Percentiles rank a stretch among this genome's conserved stretches.
phyloP scores from a whole-genome alignment of 257 asterid genomes.

The Petunia axillaris region DNA sequence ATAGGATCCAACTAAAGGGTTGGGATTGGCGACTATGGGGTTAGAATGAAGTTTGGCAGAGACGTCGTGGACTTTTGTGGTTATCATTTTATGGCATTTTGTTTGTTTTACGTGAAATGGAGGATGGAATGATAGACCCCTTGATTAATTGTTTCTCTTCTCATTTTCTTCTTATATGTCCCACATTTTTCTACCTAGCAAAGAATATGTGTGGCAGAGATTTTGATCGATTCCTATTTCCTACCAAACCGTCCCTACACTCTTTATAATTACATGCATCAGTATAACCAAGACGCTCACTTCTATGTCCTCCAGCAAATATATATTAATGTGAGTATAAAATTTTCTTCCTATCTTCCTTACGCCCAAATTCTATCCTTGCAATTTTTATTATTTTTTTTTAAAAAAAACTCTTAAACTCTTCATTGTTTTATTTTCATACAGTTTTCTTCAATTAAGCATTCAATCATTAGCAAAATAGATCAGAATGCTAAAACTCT shows the following conservation, averaged over 20 bases:
- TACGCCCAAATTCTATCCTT: neutral
- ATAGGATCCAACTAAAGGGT: conserved; percentile 51
- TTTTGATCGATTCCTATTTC: conserved; percentile 1
- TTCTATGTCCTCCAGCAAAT: neutral
- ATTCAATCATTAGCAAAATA: neutral
- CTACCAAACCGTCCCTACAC: conserved; percentile 32
- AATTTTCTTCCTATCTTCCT: neutral
- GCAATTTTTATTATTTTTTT: too few species aligned
- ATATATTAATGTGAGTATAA: neutral
- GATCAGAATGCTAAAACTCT: too few species aligned
- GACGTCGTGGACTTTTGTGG: conserved; percentile 43
- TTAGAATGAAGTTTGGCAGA: conserved; percentile 55
- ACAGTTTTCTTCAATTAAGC: neutral
- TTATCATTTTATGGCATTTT: conserved; percentile 26
- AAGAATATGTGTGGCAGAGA: conserved; percentile 28
- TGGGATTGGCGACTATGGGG: conserved; percentile 37
- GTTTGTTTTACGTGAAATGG: conserved; percentile 26
- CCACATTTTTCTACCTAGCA: conserved; percentile 27
- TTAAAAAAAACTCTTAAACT: neutral
- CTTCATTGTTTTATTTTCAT: neutral
- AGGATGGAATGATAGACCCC: conserved; percentile 34
- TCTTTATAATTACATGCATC: neutral
- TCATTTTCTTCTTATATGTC: conserved; percentile 11
- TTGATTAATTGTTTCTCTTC: conserved; percentile 25
- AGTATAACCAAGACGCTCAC: neutral